Evolutionary conservation across 2,329 filamentous ascomycete species (phyloP).

Genomic region (Rachicladosporium sp.): DNA sequence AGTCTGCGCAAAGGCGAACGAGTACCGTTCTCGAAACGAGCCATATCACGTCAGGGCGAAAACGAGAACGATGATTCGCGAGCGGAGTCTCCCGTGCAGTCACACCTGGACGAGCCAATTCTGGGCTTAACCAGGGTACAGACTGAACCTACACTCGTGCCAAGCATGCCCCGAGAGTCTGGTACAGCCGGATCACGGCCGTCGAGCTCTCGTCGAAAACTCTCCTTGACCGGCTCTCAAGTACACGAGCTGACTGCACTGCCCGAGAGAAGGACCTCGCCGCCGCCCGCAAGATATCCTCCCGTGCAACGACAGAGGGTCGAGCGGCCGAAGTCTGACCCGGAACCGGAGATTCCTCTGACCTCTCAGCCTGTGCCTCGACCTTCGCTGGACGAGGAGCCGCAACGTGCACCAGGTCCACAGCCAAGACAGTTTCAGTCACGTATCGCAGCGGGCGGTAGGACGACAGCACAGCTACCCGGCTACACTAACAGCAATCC

Average conservation of each 20-base stretch:
- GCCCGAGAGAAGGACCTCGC: no score
- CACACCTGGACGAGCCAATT: conserved; percentile 31
- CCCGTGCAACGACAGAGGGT: no score
- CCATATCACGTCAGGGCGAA: conserved; percentile 50
- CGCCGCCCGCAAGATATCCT: no score
- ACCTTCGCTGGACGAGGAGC: conserved; percentile 4
- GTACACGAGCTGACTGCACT: no score
- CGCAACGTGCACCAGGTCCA: conserved; percentile 18
- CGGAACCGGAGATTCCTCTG: neutral
- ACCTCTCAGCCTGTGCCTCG: conserved; percentile 4
- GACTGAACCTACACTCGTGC: conserved; percentile 51
- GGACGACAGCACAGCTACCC: conserved; percentile 41
- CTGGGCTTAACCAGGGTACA: conserved; percentile 50
- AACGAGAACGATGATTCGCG: conserved; percentile 44
- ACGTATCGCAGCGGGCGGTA: conserved; percentile 43
- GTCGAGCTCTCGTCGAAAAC: no score
- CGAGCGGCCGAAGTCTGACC: no score
- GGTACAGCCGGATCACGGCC: no score
- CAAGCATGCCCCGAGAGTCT: conserved; percentile 21
- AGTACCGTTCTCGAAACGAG: conserved; percentile 61
- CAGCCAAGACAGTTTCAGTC: conserved; percentile 42
- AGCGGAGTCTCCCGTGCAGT: conserved; percentile 32
- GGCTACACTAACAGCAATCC: conserved; percentile 30
- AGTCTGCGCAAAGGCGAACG: conserved; percentile 72
- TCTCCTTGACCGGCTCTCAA: no score